Conservation (phyloP, 2,329 filamentous ascomycete species). For the Aspergillus versicolor region DNA sequence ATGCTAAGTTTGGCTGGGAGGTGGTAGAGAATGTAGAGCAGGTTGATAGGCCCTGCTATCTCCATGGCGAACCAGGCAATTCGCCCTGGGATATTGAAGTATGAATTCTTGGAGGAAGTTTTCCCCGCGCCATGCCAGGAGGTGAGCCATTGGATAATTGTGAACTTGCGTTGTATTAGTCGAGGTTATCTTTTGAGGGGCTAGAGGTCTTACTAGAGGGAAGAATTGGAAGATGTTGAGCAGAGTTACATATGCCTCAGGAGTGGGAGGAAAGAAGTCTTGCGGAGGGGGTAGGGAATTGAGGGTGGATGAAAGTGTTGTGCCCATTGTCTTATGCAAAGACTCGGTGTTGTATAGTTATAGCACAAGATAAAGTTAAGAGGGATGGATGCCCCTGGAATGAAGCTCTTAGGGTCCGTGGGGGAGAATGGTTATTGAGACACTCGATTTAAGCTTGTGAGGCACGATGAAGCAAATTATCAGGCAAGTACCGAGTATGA, state of each 20-base stretch:
- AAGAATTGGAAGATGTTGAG: slow-evolving; percentile 45
- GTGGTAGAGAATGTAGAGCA: slow-evolving; percentile 75
- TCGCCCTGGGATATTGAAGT: slow-evolving; percentile 83
- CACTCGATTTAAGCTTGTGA: background rate
- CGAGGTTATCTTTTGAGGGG: background rate
- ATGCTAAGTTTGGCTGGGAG: slow-evolving; percentile 54
- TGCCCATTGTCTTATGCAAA: slow-evolving; percentile 20
- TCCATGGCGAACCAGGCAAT: slow-evolving; percentile 91
- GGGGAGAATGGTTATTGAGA: background rate
- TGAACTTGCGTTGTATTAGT: slow-evolving; percentile 55
- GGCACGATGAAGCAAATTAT: background rate
- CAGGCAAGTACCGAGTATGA: background rate
- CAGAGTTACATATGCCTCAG: slow-evolving; percentile 36
- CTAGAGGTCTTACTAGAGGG: slow-evolving; percentile 35
- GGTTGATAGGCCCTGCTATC: slow-evolving; percentile 69
- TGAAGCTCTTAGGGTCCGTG: background rate
- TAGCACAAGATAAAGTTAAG: background rate
- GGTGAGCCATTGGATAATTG: slow-evolving; percentile 70
- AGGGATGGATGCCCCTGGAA: background rate
- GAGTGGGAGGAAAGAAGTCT: slow-evolving; percentile 40
- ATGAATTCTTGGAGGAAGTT: slow-evolving; percentile 67
- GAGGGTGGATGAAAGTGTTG: slow-evolving; percentile 21
- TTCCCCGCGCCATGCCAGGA: slow-evolving; percentile 91
- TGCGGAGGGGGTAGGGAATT: slow-evolving; percentile 24
- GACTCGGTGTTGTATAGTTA: background rate